Percentiles rank a stretch among this genome's conserved stretches.
Conservation (phyloP, 768 basidiomycete species). For the Phlebiopsis gigantea region DNA sequence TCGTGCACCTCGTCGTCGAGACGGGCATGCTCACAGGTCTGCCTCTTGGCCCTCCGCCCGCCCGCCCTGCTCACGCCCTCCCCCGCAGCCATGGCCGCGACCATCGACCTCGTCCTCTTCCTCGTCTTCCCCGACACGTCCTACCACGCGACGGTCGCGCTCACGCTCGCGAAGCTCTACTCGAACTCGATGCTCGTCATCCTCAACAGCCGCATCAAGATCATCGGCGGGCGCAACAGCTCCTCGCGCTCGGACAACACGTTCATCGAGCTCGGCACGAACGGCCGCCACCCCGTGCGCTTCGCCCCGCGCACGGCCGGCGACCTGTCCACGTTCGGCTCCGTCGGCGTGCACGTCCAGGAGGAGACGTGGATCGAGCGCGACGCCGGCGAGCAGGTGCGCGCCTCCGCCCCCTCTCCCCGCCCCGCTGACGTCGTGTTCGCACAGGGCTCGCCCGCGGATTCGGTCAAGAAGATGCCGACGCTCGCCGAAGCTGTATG, state of each 20-base stretch:
- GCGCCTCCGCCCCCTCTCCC: no score
- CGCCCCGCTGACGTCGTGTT: no score
- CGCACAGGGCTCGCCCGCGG: background rate
- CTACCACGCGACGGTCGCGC: background rate
- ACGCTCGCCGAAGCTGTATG: background rate
- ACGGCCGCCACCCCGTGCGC: background rate
- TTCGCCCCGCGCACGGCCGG: background rate
- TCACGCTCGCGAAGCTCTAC: slow-evolving; percentile 9
- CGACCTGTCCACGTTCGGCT: background rate
- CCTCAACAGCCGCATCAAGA: slow-evolving; percentile 6
- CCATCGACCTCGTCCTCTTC: background rate
- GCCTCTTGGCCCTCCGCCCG: background rate
- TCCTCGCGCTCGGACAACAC: background rate
- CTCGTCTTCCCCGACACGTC: background rate
- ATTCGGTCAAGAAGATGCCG: background rate
- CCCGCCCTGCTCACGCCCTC: background rate
- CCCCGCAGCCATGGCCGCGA: background rate
- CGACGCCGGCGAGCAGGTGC: background rate
- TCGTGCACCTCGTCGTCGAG: background rate
- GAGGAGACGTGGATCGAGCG: background rate
- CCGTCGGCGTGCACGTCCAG: background rate
- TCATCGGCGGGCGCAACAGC: background rate
- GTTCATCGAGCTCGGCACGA: background rate
- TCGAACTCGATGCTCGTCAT: slow-evolving; percentile 6
- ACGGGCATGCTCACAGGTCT: slow-evolving; percentile 7